Percentiles rank a stretch among this genome's conserved stretches.
phyloP scores from a whole-genome alignment of 2,329 filamentous ascomycete species.

The Colletotrichum sp. region DNA sequence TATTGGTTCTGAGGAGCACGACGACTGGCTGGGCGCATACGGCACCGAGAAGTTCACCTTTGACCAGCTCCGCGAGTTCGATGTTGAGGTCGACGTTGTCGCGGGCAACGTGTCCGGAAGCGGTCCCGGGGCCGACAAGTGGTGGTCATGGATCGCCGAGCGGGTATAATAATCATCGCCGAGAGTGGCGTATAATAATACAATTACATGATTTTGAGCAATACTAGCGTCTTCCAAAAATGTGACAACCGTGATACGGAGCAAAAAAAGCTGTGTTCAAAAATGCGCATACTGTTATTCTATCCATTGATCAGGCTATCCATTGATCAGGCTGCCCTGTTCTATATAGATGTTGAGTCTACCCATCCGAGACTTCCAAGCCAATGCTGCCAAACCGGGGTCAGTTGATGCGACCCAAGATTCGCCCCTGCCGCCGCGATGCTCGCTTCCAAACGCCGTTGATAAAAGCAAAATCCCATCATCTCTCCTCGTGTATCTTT shows the following conservation, averaged over 20 bases:
- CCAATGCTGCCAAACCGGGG: conserved; percentile 11
- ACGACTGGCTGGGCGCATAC: conserved; percentile 84
- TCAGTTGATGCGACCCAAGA: conserved; percentile 23
- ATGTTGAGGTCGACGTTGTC: conserved; percentile 77
- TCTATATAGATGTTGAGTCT: conserved; percentile 48
- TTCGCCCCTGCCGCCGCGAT: conserved; percentile 11
- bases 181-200: conserved; percentile 11
- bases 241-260: neutral
- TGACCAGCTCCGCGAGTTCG: conserved; percentile 81
- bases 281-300: neutral
- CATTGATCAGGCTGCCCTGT: conserved; percentile 7
- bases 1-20: conserved; percentile 70
- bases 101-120: conserved; percentile 74
- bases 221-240: neutral
- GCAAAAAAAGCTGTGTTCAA: neutral
- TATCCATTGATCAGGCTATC: conserved; percentile 7
- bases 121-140: conserved; percentile 76
- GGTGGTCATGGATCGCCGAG: conserved; percentile 90
- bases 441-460: conserved; percentile 20
- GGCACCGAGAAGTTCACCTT: conserved; percentile 82
- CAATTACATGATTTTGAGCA: neutral
- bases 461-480: conserved; percentile 6
- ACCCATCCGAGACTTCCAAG: conserved; percentile 25
- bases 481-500: neutral
- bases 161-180: conserved; percentile 38